Percentiles rank a stretch among this genome's conserved stretches.
These are phyloP conservation scores for Zelopaecilomyces penicillatus DNA, from an alignment of 2,329 filamentous ascomycete genomes.

Conservation along the genomic window DNA sequence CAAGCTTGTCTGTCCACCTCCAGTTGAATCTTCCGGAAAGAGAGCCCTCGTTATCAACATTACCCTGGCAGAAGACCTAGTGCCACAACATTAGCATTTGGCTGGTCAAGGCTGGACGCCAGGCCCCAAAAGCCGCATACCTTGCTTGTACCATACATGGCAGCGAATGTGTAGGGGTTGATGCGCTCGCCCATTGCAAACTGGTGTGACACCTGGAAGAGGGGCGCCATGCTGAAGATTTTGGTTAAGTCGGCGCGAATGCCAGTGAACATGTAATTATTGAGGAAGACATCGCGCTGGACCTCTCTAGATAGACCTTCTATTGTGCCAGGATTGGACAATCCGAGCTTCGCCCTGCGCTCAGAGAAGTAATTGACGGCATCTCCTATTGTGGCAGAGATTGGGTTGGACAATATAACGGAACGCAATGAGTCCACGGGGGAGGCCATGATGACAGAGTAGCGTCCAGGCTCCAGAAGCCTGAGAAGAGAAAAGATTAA, in stretches of 20 bases:
- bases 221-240: slow-evolving; percentile 82
- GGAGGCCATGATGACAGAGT: slow-evolving; percentile 40
- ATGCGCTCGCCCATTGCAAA: slow-evolving; percentile 90
- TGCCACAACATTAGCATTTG: slow-evolving; percentile 10
- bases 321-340: slow-evolving; percentile 86
- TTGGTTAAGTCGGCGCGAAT: slow-evolving; percentile 95
- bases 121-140: slow-evolving; percentile 36
- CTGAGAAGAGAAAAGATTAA: slow-evolving; percentile 1
- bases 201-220: slow-evolving; percentile 97
- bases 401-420: slow-evolving; percentile 65
- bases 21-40: slow-evolving; percentile 89
- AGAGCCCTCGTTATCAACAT: slow-evolving; percentile 84
- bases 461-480: slow-evolving; percentile 15
- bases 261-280: slow-evolving; percentile 94
- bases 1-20: slow-evolving; percentile 70
- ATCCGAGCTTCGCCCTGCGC: slow-evolving; percentile 76
- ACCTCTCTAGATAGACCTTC: slow-evolving; percentile 88
- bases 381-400: slow-evolving; percentile 63
- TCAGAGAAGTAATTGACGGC: slow-evolving; percentile 75
- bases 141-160: slow-evolving; percentile 87
- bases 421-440: slow-evolving; percentile 45
- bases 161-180: slow-evolving; percentile 91
- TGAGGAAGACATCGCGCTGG: slow-evolving; percentile 90
- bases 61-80: slow-evolving; percentile 92
- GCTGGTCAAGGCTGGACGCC: background rate